Evolutionary conservation across 495 filamentous ascomycete genomes (phyloP).

Genomic region (Neurospora intermedia): DNA sequence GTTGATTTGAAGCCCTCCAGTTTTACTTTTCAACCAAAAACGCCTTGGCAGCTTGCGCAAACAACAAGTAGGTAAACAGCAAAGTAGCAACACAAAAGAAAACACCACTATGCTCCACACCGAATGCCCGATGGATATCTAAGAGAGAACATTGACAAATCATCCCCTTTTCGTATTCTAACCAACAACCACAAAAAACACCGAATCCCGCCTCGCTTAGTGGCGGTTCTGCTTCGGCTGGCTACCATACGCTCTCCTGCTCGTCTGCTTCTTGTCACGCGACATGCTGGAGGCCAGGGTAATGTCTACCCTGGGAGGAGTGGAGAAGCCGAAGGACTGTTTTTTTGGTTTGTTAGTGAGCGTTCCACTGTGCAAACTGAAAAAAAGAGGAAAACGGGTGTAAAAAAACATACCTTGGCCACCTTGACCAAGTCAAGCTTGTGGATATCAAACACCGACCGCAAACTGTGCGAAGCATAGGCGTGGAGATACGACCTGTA

Average conservation of each 20-base stretch:
- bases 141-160: background rate
- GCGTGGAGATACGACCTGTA: slow-evolving; percentile 83
- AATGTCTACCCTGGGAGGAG: slow-evolving; percentile 87
- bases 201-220: background rate
- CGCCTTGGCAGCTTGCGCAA: background rate
- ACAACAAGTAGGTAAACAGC: background rate
- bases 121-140: background rate
- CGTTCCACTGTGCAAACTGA: too few species aligned
- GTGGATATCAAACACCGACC: slow-evolving; percentile 85
- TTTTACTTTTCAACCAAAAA: background rate
- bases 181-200: background rate
- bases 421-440: slow-evolving; percentile 90
- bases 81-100: background rate
- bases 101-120: background rate
- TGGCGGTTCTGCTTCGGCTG: slow-evolving; percentile 33
- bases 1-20: background rate
- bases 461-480: slow-evolving; percentile 82
- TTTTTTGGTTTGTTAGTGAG: background rate
- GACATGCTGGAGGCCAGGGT: slow-evolving; percentile 77
- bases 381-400: background rate
- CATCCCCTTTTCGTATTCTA: background rate
- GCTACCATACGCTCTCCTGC: slow-evolving; percentile 70
- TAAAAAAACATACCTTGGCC: slow-evolving; percentile 44
- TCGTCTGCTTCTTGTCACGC: slow-evolving; percentile 71
- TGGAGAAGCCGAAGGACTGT: slow-evolving; percentile 72